A percentile compares a stretch with the other conserved stretches of the same genome.
Conservation (phyloP, 768 basidiomycete species). For the Trametes elegans region DNA sequence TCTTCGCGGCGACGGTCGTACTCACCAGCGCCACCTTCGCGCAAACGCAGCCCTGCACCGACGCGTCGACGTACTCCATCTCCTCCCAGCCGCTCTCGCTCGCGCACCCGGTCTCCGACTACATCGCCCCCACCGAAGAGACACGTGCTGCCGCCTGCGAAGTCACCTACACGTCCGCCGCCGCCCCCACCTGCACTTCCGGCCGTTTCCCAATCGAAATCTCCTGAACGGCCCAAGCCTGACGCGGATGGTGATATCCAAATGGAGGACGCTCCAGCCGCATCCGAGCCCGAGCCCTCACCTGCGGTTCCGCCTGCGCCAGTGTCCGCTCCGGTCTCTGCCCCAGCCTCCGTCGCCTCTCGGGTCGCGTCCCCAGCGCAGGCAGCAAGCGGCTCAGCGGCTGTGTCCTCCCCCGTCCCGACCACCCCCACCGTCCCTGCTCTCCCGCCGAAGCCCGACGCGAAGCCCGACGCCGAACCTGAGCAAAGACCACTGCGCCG, state of each 20-base stretch:
- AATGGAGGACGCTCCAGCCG: slow-evolving; percentile 4
- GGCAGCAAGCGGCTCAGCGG: not conserved
- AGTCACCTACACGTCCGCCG: slow-evolving; percentile 8
- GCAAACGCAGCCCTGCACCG: slow-evolving; percentile 5
- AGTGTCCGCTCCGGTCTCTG: not conserved
- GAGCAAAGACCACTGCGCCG: slow-evolving; percentile 2
- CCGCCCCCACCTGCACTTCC: slow-evolving; percentile 4
- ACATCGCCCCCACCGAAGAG: slow-evolving; percentile 12
- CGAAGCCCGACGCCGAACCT: slow-evolving; percentile 3
- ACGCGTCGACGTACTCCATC: not conserved
- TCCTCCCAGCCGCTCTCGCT: slow-evolving; percentile 15
- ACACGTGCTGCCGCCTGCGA: slow-evolving; percentile 15
- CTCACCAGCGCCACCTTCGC: slow-evolving; percentile 3
- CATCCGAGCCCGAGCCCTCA: not conserved
- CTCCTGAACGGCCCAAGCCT: not conserved
- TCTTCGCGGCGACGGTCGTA: slow-evolving; percentile 12
- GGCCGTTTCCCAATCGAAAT: too few species aligned
- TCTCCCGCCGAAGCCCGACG: slow-evolving; percentile 7
- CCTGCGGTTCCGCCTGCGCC: not conserved
- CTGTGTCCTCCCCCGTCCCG: not conserved
- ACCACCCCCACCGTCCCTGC: not conserved
- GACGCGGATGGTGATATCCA: slow-evolving; percentile 14
- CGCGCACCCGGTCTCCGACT: slow-evolving; percentile 14
- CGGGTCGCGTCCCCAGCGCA: not conserved
- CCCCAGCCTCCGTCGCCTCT: not conserved